A percentile compares a stretch with the other conserved stretches of the same genome.
phyloP scores from a whole-genome alignment of 2,329 filamentous ascomycete species.

The Penicillium carneum region DNA sequence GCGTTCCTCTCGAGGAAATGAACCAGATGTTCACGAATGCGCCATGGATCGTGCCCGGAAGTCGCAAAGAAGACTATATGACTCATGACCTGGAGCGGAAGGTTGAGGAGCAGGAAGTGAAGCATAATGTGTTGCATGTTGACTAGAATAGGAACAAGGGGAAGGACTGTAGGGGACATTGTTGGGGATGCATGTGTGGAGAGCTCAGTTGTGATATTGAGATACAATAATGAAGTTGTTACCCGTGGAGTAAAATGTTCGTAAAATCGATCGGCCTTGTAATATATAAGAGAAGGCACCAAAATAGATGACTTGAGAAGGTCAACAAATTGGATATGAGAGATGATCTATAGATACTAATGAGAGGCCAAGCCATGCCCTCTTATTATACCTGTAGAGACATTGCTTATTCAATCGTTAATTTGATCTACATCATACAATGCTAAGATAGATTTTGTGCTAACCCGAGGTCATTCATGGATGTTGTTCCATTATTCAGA shows the following conservation, averaged over 20 bases:
- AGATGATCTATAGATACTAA: neutral
- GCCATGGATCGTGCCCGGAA: constrained; percentile 67
- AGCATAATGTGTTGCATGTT: constrained; percentile 45
- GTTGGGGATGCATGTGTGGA: neutral
- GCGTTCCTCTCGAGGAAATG: constrained; percentile 71
- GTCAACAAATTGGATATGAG: neutral
- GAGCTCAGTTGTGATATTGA: neutral
- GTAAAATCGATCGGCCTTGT: neutral
- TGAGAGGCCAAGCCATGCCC: neutral
- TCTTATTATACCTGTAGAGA: neutral
- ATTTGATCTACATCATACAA: neutral
- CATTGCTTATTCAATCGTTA: neutral
- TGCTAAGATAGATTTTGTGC: neutral
- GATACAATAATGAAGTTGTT: neutral
- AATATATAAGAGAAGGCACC: neutral
- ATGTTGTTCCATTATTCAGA: constrained; percentile 3
- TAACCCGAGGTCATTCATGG: neutral
- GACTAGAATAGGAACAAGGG: constrained; percentile 15
- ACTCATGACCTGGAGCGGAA: constrained; percentile 66
- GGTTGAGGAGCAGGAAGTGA: constrained; percentile 64
- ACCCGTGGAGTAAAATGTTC: neutral
- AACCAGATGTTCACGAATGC: constrained; percentile 71
- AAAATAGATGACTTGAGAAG: neutral
- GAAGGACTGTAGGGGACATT: neutral
- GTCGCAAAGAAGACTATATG: constrained; percentile 61